Evolutionary conservation across 345 rosid species (phyloP).

Genomic region (Aethionema arabicum): DNA sequence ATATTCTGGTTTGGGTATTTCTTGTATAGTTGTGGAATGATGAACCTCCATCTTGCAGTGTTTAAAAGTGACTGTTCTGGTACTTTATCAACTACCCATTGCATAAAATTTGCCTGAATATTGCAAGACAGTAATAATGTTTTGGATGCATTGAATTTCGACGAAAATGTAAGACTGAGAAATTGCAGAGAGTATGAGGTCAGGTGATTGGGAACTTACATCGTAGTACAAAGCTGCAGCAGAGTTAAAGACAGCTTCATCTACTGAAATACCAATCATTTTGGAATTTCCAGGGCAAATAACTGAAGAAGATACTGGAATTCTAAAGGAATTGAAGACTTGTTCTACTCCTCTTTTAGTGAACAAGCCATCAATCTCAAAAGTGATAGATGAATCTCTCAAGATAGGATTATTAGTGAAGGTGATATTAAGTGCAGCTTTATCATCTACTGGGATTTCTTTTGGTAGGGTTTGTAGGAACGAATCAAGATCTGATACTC

Average conservation of each 20-base stretch:
- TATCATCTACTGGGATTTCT: conserved; percentile 84
- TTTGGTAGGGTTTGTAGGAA: conserved; percentile 78
- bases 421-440: conserved; percentile 84
- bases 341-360: conserved; percentile 39
- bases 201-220: conserved; percentile 49
- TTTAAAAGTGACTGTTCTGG: conserved; percentile 87
- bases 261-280: conserved; percentile 89
- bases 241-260: conserved; percentile 85
- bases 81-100: conserved; percentile 83
- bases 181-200: neutral
- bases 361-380: conserved; percentile 84
- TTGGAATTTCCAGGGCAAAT: conserved; percentile 59
- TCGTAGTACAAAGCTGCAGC: conserved; percentile 83
- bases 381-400: conserved; percentile 70
- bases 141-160: neutral
- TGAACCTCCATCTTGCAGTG: conserved; percentile 89
- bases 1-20: conserved; percentile 86
- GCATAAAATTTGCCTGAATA: conserved; percentile 85
- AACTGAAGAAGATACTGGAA: conserved; percentile 49
- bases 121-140: conserved; percentile 16
- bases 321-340: conserved; percentile 28
- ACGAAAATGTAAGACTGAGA: neutral
- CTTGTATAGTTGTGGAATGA: conserved; percentile 86
- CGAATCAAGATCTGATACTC: conserved; percentile 71
- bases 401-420: conserved; percentile 65